Evolutionary conservation across 1,139 yeast species (phyloP).

Genomic region (Arxiozyma bovina): DNA sequence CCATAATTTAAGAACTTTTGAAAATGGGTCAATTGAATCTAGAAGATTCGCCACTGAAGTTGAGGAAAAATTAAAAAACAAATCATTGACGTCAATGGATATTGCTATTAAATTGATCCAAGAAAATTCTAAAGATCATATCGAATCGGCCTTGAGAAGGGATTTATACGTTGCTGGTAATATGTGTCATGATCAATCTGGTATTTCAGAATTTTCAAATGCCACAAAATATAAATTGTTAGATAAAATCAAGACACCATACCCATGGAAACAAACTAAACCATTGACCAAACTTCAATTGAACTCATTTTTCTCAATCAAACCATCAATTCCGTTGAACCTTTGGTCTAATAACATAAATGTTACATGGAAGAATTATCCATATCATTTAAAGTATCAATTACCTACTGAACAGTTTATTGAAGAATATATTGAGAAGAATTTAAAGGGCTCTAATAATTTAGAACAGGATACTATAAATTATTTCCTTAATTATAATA

Average conservation of each 20-base stretch:
- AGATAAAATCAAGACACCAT: slow-evolving; percentile 52
- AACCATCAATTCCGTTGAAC: slow-evolving; percentile 22
- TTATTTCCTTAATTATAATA: slow-evolving; percentile 41
- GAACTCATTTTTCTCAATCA: slow-evolving; percentile 22
- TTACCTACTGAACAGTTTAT: slow-evolving; percentile 60
- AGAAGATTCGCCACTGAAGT: slow-evolving; percentile 61
- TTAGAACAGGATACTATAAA: slow-evolving; percentile 50
- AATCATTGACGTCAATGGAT: slow-evolving; percentile 70
- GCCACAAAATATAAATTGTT: slow-evolving; percentile 41
- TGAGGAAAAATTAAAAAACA: slow-evolving; percentile 42
- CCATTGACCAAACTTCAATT: slow-evolving; percentile 25
- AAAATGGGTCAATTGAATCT: slow-evolving; percentile 33
- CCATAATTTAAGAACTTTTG: slow-evolving; percentile 40
- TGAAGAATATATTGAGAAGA: slow-evolving; percentile 28
- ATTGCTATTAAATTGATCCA: slow-evolving; percentile 64
- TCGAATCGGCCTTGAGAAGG: slow-evolving; percentile 57
- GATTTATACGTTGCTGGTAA: slow-evolving; percentile 76
- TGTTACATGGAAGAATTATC: slow-evolving; percentile 37
- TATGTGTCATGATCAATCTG: slow-evolving; percentile 48
- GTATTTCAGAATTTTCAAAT: slow-evolving; percentile 53
- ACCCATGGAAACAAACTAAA: slow-evolving; percentile 29
- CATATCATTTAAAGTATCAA: slow-evolving; percentile 55
- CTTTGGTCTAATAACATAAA: slow-evolving; percentile 17
- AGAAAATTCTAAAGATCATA: slow-evolving; percentile 49
- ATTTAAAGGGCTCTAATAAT: slow-evolving; percentile 44